A percentile compares a stretch with the other conserved stretches of the same genome.
These are phyloP conservation scores for Thuja plicata DNA, from an alignment of 83 land plant genomes.

Conservation along the genomic window DNA sequence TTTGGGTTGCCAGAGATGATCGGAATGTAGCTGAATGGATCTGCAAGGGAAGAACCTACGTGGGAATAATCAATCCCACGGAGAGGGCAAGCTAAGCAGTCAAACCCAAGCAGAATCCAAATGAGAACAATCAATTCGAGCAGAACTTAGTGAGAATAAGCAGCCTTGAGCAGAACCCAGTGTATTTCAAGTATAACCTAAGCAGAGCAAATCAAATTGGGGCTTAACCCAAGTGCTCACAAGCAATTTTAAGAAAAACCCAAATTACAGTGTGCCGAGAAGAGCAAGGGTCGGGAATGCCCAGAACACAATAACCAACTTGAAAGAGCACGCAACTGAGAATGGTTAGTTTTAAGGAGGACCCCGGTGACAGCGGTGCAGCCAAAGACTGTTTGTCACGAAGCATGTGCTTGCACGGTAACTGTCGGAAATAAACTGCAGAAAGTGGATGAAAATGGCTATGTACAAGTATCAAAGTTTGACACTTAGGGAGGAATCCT, in stretches of 20 bases:
- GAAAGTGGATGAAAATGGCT: neutral
- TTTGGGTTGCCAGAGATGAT: conserved; percentile 13
- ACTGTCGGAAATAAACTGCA: neutral
- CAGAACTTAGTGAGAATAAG: neutral
- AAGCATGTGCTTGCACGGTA: conserved; percentile 15
- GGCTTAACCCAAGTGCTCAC: neutral
- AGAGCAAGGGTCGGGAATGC: neutral
- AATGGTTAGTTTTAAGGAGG: neutral
- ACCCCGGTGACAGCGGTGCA: neutral
- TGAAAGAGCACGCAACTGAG: neutral
- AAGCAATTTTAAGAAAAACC: conserved; percentile 1
- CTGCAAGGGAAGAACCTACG: neutral
- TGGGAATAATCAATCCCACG: conserved; percentile 4
- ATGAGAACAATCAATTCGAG: neutral
- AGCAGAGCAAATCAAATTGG: neutral
- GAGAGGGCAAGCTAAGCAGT: neutral
- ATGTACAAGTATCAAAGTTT: neutral
- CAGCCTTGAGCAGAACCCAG: neutral
- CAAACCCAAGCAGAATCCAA: neutral
- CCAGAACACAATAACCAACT: neutral
- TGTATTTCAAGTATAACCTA: neutral
- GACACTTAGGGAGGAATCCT: conserved; percentile 3
- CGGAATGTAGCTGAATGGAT: conserved; percentile 6
- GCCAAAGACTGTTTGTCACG: neutral
- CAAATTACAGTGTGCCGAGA: neutral